Percentiles rank a stretch among this genome's conserved stretches.
These are phyloP conservation scores for Fusarium sp. DNA, from an alignment of 2,329 filamentous ascomycete species.

Conservation along the genomic window DNA sequence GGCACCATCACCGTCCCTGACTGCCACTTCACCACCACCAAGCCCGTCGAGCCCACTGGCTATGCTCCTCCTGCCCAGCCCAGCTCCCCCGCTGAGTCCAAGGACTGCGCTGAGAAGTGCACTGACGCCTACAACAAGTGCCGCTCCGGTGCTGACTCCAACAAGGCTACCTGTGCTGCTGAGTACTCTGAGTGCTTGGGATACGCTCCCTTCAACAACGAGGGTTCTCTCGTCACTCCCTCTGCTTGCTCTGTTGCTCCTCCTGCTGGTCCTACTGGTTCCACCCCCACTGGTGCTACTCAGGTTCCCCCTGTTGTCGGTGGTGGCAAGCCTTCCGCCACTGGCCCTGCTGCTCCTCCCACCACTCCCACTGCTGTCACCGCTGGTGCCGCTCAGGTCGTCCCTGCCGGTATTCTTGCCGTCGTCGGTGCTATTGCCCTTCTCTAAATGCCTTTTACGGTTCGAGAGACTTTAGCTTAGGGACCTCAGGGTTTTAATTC, in stretches of 20 bases:
- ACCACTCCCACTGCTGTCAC: constrained; percentile 27
- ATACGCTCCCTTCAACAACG: constrained; percentile 40
- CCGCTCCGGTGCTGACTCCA: constrained; percentile 27
- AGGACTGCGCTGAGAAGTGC: constrained; percentile 32
- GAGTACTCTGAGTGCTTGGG: constrained; percentile 42
- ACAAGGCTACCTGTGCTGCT: constrained; percentile 43
- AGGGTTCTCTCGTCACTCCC: constrained; percentile 32
- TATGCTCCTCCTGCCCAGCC: constrained; percentile 39
- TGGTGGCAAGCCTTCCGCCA: constrained; percentile 6
- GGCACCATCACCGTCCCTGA: constrained; percentile 33
- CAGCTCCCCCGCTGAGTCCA: constrained; percentile 22
- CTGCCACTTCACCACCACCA: constrained; percentile 32
- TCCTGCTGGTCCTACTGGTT: neutral
- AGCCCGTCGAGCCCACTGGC: constrained; percentile 37
- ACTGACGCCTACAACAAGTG: constrained; percentile 31
- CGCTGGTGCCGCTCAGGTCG: constrained; percentile 41
- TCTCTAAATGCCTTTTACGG: constrained; percentile 35
- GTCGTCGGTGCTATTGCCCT: constrained; percentile 48
- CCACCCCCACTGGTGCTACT: constrained; percentile 4
- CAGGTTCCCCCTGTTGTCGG: neutral
- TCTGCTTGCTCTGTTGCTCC: constrained; percentile 41
- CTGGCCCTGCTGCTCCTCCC: constrained; percentile 9
- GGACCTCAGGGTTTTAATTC: no score
- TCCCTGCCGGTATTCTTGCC: constrained; percentile 44
- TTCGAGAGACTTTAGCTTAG: no score